Evolutionary conservation across 345 rosid genomes (phyloP), one percentile per base, ranked within the genome.

Genomic region (Psidium guajava): DNA sequence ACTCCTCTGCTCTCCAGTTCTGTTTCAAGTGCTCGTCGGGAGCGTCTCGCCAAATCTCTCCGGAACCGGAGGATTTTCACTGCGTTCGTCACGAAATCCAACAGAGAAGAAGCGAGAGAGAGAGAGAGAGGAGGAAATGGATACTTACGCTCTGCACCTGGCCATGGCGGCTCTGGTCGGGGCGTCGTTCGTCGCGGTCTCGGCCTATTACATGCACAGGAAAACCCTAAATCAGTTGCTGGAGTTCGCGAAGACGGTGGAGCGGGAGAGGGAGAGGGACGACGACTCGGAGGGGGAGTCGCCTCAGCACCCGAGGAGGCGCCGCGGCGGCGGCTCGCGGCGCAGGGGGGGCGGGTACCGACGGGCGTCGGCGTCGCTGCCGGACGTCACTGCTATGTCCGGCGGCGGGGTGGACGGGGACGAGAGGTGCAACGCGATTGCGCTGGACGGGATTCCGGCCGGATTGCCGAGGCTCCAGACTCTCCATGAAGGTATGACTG

Each of bases 141-240:
- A 98, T n/a, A 82, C 95, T 11, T 91, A 94, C 87, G 57, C 96
- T 82, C 81, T 92, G 83, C 98, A 96, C 87, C 92, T 98, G 25
- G 98, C 99, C 88, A 93, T 96, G 90, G 99, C 99, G 92, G 99
- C 99, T 86, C 93, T 98, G 40, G 93, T 98, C 2, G 99, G 99
- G 89, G 99, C 99, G 57, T 98, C 99, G 52, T 86, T 96, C 49
- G 98, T 96, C 47, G 99, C 98, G 2, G 98, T 96, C 13, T 98
- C 99, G 49, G 98, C 98, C 5, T 94, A 94, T 83, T 94, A 90
- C 86, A 94, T 95, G 99, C 99, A 98, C 89, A 91, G 97, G 82
- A 98, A 96, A 92, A 97, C 99, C 84, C 94, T 98, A 51, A 93
- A 87, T 86, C 98, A 95, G 91, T 87, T 98, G 49, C 95, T 98